Evolutionary conservation across 2,329 filamentous ascomycete genomes (phyloP).

Genomic region (Colletotrichum sp.): DNA sequence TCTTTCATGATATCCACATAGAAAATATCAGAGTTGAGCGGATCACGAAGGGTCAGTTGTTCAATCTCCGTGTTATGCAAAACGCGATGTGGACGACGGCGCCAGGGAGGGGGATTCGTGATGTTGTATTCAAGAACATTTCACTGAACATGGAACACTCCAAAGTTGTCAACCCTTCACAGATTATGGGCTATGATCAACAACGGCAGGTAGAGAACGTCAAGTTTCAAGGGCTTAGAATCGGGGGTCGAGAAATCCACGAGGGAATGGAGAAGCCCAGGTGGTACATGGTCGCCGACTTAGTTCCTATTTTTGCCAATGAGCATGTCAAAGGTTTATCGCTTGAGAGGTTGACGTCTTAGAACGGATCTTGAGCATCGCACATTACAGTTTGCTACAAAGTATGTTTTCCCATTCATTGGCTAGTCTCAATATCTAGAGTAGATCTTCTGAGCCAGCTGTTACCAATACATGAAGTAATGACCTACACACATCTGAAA

Average conservation of each 20-base stretch:
- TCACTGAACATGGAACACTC: neutral
- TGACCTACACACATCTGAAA: neutral
- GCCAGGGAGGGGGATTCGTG: conserved; percentile 33
- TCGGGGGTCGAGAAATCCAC: neutral
- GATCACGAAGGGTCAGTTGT: conserved; percentile 33
- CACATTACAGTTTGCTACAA: neutral
- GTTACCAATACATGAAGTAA: neutral
- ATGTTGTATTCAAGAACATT: conserved; percentile 26
- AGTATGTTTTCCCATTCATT: neutral
- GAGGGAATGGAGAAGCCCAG: neutral
- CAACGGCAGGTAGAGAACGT: neutral
- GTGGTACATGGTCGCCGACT: neutral
- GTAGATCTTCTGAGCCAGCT: neutral
- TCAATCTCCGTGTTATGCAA: conserved; percentile 38
- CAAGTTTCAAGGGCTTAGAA: neutral
- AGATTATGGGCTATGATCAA: neutral
- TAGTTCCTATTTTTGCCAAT: neutral
- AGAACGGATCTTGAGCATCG: neutral
- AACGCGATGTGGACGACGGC: conserved; percentile 38
- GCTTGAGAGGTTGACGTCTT: neutral
- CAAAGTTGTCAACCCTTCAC: neutral
- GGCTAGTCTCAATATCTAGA: neutral
- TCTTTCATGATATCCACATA: conserved; percentile 30
- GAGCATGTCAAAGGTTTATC: conserved; percentile 18
- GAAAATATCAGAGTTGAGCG: conserved; percentile 36